These are phyloP conservation scores for Rubus parviflorus DNA, from an alignment of 306 rosid genomes.

Conservation along the genomic window DNA sequence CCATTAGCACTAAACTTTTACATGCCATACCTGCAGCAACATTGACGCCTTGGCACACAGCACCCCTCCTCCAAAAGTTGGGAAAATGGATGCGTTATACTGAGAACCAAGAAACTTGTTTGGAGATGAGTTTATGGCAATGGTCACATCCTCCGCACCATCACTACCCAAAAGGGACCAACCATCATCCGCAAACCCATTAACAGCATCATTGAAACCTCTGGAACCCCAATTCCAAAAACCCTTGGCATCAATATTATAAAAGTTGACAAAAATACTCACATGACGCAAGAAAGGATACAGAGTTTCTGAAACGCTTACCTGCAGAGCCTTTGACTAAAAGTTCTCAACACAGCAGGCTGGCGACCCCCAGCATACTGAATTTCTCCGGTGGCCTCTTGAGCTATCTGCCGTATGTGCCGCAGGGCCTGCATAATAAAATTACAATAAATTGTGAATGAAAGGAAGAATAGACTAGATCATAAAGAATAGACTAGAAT, in stretches of 20 bases:
- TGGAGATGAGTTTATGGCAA: conserved; percentile 70
- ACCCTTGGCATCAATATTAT: background rate
- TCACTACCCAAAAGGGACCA: conserved; percentile 86
- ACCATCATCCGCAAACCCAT: conserved; percentile 91
- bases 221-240: conserved; percentile 33
- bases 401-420: conserved; percentile 87
- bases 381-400: conserved; percentile 88
- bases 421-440: conserved; percentile 60
- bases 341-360: conserved; percentile 92
- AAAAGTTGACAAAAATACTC: background rate
- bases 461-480: background rate
- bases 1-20: background rate
- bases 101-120: conserved; percentile 70
- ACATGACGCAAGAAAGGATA: background rate
- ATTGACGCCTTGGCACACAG: conserved; percentile 97
- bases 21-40: conserved; percentile 73
- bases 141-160: conserved; percentile 89
- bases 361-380: conserved; percentile 92
- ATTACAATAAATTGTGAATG: background rate
- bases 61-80: conserved; percentile 84
- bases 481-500: too few species aligned
- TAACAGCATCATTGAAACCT: conserved; percentile 96
- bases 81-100: conserved; percentile 55
- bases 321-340: conserved; percentile 94
- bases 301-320: background rate